phyloP scores from a whole-genome alignment of 352 stramenopile species.

The Thalassiosira hispida region DNA sequence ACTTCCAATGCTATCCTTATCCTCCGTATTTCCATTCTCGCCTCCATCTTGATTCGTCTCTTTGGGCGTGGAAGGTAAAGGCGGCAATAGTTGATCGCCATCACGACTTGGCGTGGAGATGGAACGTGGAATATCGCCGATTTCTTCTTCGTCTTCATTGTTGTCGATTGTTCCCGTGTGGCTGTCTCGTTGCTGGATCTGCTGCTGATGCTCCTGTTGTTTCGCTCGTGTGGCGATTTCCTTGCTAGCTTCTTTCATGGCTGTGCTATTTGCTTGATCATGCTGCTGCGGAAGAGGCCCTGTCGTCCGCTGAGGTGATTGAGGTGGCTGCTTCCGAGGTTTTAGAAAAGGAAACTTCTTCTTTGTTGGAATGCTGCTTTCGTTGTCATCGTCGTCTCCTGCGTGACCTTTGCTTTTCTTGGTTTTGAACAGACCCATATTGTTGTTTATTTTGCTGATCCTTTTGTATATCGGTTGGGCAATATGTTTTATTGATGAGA shows the following conservation, averaged over 20 bases:
- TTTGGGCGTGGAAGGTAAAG: slow-evolving; percentile 7
- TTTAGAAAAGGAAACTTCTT: slow-evolving; percentile 20
- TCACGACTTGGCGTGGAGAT: slow-evolving; percentile 38
- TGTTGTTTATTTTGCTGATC: not conserved
- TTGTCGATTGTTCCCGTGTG: not conserved
- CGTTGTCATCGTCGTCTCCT: too few relatives aligned
- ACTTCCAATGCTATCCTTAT: slow-evolving; percentile 26
- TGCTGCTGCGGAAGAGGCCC: too few relatives aligned
- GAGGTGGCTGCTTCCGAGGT: too few relatives aligned
- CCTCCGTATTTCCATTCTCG: slow-evolving; percentile 1
- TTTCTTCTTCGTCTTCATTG: slow-evolving; percentile 3
- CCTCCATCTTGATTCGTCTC: not conserved
- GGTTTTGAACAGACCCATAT: slow-evolving; percentile 25
- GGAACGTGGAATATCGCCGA: slow-evolving; percentile 40
- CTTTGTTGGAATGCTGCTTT: slow-evolving; percentile 5
- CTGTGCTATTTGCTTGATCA: too few relatives aligned
- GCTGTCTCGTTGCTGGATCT: not conserved
- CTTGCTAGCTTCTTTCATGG: too few relatives aligned
- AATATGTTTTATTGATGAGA: too few relatives aligned
- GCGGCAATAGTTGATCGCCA: not conserved
- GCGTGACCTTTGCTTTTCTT: slow-evolving; percentile 16
- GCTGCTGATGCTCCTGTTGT: too few relatives aligned
- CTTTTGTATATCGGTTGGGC: too few relatives aligned
- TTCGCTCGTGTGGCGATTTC: too few relatives aligned
- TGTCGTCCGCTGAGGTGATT: too few relatives aligned